Evolutionary conservation across 1,284 basidiomycete species (phyloP).

Genomic region (Ustilago sp.): DNA sequence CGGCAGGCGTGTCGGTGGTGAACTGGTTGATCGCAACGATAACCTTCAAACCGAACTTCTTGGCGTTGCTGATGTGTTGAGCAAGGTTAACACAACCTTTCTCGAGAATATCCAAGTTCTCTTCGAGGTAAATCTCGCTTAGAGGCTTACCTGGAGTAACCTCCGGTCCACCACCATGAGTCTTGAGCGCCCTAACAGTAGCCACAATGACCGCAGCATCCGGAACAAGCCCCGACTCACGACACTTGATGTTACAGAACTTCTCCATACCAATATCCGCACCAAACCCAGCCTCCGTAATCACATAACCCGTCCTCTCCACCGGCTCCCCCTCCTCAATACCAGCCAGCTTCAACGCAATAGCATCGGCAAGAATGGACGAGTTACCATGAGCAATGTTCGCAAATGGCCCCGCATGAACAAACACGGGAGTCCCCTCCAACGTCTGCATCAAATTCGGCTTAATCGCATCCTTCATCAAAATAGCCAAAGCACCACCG

Average conservation of each 20-base stretch:
- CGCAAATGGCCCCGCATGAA: conserved; percentile 97
- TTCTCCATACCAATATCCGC: conserved; percentile 89
- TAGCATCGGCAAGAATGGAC: conserved; percentile 94
- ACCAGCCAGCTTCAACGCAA: conserved; percentile 96
- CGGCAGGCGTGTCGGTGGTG: conserved; percentile 87
- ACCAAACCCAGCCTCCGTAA: conserved; percentile 98
- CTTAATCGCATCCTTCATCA: conserved; percentile 99
- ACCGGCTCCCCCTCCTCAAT: conserved; percentile 89
- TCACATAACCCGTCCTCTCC: conserved; percentile 89
- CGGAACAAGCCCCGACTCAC: conserved; percentile 89
- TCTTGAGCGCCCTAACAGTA: conserved; percentile 96
- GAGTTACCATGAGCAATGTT: conserved; percentile 99
- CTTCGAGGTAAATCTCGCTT: conserved; percentile 91
- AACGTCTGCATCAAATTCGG: conserved; percentile 99
- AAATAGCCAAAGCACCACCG: conserved; percentile 92
- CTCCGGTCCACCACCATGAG: conserved; percentile 98
- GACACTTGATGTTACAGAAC: conserved; percentile 99
- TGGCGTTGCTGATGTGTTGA: conserved; percentile 93
- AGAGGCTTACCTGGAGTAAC: conserved; percentile 96
- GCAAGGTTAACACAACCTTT: conserved; percentile 93
- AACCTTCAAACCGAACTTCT: conserved; percentile 96
- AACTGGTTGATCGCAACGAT: conserved; percentile 96
- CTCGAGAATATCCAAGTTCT: conserved; percentile 89
- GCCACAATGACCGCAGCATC: conserved; percentile 96
- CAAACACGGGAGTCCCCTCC: conserved; percentile 98